Conservation (phyloP, 306 rosid species). For the Comarum palustre region DNA sequence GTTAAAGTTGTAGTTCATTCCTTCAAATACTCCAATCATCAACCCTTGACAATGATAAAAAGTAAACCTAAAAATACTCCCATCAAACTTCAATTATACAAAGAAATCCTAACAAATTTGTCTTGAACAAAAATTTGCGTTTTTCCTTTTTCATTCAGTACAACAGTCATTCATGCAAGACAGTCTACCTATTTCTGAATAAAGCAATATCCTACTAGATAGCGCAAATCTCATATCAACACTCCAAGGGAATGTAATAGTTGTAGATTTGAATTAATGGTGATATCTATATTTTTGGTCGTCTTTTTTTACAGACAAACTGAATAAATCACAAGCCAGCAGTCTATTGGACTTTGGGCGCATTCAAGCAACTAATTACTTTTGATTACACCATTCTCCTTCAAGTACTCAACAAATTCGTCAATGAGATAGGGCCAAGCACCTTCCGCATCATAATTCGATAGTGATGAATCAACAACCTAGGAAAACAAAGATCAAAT, state of each 20-base stretch:
- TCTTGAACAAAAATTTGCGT: too few relatives aligned
- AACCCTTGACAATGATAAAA: too few relatives aligned
- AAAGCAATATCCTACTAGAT: not conserved
- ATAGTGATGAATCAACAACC: conserved; percentile 63
- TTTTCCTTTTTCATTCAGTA: too few relatives aligned
- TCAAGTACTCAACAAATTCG: conserved; percentile 87
- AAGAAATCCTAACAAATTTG: too few relatives aligned
- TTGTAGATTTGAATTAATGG: not conserved
- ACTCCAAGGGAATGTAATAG: conserved; percentile 6
- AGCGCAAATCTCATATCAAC: conserved; percentile 15
- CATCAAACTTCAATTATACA: too few relatives aligned
- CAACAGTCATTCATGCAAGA: not conserved
- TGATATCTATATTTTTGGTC: not conserved
- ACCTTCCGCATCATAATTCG: conserved; percentile 90
- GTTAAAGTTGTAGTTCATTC: too few relatives aligned
- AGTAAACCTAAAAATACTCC: too few relatives aligned
- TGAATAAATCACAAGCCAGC: conserved; percentile 16
- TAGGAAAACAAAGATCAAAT: conserved; percentile 34
- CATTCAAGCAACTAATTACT: conserved; percentile 38
- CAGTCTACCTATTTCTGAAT: not conserved
- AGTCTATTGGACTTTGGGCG: conserved; percentile 30
- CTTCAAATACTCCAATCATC: too few relatives aligned
- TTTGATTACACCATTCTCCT: conserved; percentile 65
- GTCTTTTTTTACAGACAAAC: conserved; percentile 25
- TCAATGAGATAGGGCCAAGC: conserved; percentile 99